phyloP scores from a whole-genome alignment of 2,329 filamentous ascomycete genomes.

The Fusarium verrucosum region DNA sequence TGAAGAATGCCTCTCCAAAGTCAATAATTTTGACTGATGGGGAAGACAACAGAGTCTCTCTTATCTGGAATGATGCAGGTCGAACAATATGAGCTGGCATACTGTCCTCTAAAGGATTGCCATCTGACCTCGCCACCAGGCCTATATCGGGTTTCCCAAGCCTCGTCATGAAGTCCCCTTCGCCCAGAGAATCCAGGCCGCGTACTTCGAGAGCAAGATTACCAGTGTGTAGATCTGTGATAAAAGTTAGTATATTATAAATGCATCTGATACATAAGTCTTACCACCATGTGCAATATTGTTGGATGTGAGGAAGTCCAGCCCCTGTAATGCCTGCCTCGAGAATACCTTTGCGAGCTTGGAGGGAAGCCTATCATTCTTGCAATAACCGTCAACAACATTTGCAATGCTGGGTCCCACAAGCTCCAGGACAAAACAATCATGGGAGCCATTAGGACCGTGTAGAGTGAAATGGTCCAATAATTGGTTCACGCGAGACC shows the following conservation, averaged over 20 bases:
- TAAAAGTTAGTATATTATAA: not conserved
- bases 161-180: conserved; percentile 8
- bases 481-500: not conserved
- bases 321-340: conserved; percentile 16
- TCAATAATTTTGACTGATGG: conserved; percentile 37
- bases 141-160: conserved; percentile 18
- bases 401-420: conserved; percentile 13
- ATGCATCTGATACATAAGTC: not conserved
- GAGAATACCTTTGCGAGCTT: conserved; percentile 16
- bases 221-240: conserved; percentile 31
- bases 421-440: conserved; percentile 24
- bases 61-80: conserved; percentile 1
- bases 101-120: not conserved
- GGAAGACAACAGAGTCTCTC: not conserved
- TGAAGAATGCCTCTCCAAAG: conserved; percentile 37
- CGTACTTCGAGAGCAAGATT: conserved; percentile 28
- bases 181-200: not conserved
- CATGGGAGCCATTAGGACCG: conserved; percentile 21
- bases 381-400: not conserved
- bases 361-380: conserved; percentile 12
- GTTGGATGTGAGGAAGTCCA: conserved; percentile 22
- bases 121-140: conserved; percentile 9
- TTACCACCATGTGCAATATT: conserved; percentile 38
- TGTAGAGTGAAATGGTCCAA: conserved; percentile 12
- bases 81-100: conserved; percentile 23